Evolutionary conservation across 306 rosid genomes (phyloP), one percentile per base, ranked within the genome.

Genomic region (Acacia melanoxylon): DNA sequence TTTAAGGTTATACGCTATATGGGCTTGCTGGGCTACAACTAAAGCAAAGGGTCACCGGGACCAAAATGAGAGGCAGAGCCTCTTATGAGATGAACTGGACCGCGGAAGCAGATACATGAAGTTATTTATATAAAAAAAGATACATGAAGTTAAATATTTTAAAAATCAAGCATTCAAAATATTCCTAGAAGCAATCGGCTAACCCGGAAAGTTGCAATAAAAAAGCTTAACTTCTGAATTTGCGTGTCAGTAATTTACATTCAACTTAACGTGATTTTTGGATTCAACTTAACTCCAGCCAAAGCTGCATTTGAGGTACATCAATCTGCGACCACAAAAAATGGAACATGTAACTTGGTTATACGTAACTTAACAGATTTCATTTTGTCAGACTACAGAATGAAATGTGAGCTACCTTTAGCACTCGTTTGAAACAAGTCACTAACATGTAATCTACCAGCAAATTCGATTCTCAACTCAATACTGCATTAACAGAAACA

Each of bases 391-490:
- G 66, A 33, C 48, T 31, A 33, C 22, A 19, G 12, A 27, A 31
- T 17, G 67, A 74, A 75, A 54, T 14, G 68, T 35, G 49, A 75
- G 37, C 27, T 51, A 54, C 68, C 40, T 15, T 24, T 45, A 58
- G 13, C 51, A 35, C 74, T 33, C 19, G 8, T 80, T 49, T 7
- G 11, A 25, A 45, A 31, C 44, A 56, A 49, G 66, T 71, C 37
- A 56, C 62, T 54, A 42, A 20, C 45, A 33, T 10, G 68, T 19
- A 31, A n/a, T 67, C 62, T 68, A 72, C 46, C 37, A 41, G 54
- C 4, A 58, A 84, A 69, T 74, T 83, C 65, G 82, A 84, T 71
- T 25, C 75, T 42, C 75, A 63, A 69, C 84, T 78, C 73, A 81
- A 75, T 61, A 63, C 14, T 52, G 16, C 78, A 79, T 82, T 37